A percentile compares a stretch with the other conserved stretches of the same genome.
phyloP scores from a whole-genome alignment of 2,329 filamentous ascomycete species.

The Magnaporthiopsis poae region DNA sequence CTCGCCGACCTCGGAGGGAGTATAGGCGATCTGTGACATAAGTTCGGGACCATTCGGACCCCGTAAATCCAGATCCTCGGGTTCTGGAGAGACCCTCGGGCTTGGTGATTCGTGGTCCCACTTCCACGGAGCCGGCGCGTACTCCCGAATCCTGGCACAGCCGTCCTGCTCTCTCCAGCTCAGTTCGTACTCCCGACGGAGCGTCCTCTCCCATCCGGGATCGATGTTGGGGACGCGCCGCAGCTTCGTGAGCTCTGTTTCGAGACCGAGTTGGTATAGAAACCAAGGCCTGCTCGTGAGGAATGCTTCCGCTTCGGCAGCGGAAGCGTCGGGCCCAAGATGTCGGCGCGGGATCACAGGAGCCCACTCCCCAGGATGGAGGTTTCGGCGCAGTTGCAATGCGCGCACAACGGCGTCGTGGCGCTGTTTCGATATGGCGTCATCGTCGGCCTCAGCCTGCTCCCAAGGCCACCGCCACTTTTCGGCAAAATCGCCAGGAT shows the following conservation, averaged over 20 bases:
- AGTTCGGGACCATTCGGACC: too few species aligned
- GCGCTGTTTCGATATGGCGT: neutral
- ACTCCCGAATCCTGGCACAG: too few species aligned
- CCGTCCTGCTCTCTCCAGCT: too few species aligned
- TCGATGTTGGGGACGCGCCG: too few species aligned
- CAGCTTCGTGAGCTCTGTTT: neutral
- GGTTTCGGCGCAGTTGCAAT: neutral
- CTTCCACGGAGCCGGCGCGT: too few species aligned
- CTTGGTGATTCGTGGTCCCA: too few species aligned
- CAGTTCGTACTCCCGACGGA: too few species aligned
- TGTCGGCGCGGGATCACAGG: neutral
- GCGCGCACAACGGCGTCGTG: neutral
- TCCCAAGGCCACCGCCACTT: neutral
- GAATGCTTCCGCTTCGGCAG: neutral
- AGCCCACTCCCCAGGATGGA: neutral
- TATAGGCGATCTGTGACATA: too few species aligned
- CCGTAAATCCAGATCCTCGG: too few species aligned
- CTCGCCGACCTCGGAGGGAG: too few species aligned
- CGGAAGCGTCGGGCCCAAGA: neutral
- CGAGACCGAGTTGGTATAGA: neutral
- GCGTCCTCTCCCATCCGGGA: too few species aligned
- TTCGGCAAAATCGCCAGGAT: neutral
- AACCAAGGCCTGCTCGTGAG: neutral
- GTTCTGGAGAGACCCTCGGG: too few species aligned
- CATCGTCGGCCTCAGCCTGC: neutral